A percentile compares a stretch with the other conserved stretches of the same genome.
Conservation (phyloP, 106 monocot species). For the Hemerocallis citrina region DNA sequence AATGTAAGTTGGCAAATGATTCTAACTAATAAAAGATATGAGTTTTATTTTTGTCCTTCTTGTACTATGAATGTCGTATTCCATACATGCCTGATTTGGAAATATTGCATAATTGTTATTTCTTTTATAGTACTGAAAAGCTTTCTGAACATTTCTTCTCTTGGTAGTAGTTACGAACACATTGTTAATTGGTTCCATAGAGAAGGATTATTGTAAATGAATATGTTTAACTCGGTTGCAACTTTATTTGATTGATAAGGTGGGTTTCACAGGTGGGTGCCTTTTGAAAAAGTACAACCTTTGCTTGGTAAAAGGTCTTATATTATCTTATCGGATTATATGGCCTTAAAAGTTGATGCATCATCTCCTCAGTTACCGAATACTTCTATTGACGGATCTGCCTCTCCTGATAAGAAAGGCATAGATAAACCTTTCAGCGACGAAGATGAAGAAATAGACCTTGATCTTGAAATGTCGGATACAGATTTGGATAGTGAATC, state of each 20-base stretch:
- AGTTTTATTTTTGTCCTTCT: too few species aligned
- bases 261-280: slow-evolving; percentile 61
- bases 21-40: too few species aligned
- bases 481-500: slow-evolving; percentile 7
- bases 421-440: slow-evolving; percentile 10
- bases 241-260: background rate
- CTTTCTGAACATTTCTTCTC: background rate
- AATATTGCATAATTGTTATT: background rate
- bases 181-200: background rate
- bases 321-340: slow-evolving; percentile 43
- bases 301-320: slow-evolving; percentile 50
- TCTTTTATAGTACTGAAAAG: slow-evolving; percentile 1
- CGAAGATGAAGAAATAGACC: slow-evolving; percentile 16
- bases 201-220: background rate
- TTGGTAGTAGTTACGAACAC: background rate
- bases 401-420: background rate
- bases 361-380: slow-evolving; percentile 2
- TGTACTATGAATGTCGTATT: too few species aligned
- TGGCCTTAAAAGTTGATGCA: background rate
- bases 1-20: too few species aligned
- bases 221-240: background rate
- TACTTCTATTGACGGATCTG: slow-evolving; percentile 1
- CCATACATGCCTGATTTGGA: too few species aligned
- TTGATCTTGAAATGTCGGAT: slow-evolving; percentile 21
- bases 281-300: slow-evolving; percentile 43